Base-by-base conservation (phyloP, 1,284 basidiomycete species). In the Apiotrichum brassicae region DNA sequence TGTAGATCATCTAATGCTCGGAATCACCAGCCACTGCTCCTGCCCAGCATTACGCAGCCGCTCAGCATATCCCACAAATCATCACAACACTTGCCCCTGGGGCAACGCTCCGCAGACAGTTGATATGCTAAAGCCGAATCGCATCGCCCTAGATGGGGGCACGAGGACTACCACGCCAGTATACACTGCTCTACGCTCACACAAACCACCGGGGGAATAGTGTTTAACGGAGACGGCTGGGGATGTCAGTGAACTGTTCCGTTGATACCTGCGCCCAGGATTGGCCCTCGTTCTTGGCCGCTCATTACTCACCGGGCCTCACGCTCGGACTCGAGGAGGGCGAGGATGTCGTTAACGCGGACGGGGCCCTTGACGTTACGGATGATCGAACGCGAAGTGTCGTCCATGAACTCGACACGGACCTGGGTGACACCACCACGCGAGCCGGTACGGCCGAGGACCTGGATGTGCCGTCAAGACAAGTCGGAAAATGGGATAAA, bases 391-490 rank as follows among this genome's bases (percentile, higher is more conserved):
- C 95, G 88, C 65, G 84, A 84, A 48, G 86, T 84, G 75, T 98
- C 94, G 76, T 98, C 94, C 87, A 98, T 86, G 81, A 99, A 97
- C 76, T 98, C 94, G 65, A 99, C 95, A 64, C 94, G 91, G 76
- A 97, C 93, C 81, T 98, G 95, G 62, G 92, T 98, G 67, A 99
- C 93, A 81, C 93, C 93, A 79, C 95, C 95, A 76, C 95, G 90
- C 68, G 94, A 97, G 62, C 95, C 95, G 72, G 95, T 99, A 71
- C 95, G 85, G 75, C 95, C 95, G 70, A 98, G 85, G 74, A 97
- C 91, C 89, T 95, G 59, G 50, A 28, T 6, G 19, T 38, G 35
- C 6, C n/a, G 41, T 32, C 8, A 34, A 23, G 48, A 47, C 26
- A 37, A 28, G 20, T 19, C 39, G 34, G 19, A 37, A 28, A 28